Evolutionary conservation across 106 monocot genomes (phyloP).

Genomic region (Apostasia shenzhenica): DNA sequence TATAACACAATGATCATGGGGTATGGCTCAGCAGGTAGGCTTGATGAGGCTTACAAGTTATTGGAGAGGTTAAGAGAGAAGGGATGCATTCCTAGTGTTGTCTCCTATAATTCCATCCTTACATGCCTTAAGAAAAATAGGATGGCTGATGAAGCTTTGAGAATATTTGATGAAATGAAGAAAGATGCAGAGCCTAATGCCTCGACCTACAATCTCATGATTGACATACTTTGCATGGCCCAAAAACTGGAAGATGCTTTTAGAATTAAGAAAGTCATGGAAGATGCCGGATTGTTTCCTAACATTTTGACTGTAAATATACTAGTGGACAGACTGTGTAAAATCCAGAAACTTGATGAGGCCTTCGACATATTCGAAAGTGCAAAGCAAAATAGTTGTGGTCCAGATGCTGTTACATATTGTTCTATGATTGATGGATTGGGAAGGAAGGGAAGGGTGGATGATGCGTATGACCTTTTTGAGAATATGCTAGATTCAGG

Average conservation of each 20-base stretch:
- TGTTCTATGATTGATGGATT: slow-evolving; percentile 93
- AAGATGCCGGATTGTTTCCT: slow-evolving; percentile 71
- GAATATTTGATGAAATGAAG: slow-evolving; percentile 83
- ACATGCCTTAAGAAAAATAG: slow-evolving; percentile 82
- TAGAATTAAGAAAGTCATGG: slow-evolving; percentile 56
- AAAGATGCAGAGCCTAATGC: slow-evolving; percentile 87
- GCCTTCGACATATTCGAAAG: slow-evolving; percentile 65
- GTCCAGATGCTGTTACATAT: slow-evolving; percentile 69
- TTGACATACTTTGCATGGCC: slow-evolving; percentile 66
- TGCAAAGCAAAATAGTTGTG: slow-evolving; percentile 46
- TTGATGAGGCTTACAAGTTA: slow-evolving; percentile 68
- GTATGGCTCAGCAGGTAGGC: slow-evolving; percentile 81
- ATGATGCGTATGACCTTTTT: slow-evolving; percentile 80
- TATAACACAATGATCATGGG: slow-evolving; percentile 99
- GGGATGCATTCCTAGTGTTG: slow-evolving; percentile 95
- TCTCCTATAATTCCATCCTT: slow-evolving; percentile 91
- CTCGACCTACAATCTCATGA: slow-evolving; percentile 76
- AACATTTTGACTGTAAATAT: slow-evolving; percentile 81
- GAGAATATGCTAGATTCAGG: slow-evolving; percentile 96
- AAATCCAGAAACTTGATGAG: slow-evolving; percentile 65
- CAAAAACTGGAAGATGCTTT: slow-evolving; percentile 70
- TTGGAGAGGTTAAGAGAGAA: slow-evolving; percentile 84
- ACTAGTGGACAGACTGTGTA: slow-evolving; percentile 90
- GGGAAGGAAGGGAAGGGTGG: slow-evolving; percentile 71
- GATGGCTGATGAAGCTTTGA: slow-evolving; percentile 67